Base-by-base conservation (phyloP, 768 basidiomycete genomes). In the Boletellus emodensis region DNA sequence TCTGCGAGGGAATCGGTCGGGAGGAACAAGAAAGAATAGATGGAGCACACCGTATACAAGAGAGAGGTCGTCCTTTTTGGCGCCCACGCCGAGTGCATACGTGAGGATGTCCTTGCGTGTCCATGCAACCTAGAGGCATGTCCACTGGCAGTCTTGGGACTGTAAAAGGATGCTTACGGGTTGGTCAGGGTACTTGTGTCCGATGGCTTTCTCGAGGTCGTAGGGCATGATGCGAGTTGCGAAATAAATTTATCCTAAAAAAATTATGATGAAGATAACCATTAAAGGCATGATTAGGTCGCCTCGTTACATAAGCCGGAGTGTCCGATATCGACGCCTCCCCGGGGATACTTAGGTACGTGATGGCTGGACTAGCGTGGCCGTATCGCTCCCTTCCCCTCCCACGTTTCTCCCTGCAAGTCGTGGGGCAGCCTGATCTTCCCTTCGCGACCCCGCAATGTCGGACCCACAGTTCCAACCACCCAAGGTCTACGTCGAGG, bases 71-170 rank as follows among this genome's bases (percentile, higher is more conserved):
- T 86, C 76, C 36, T 75, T 75, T 68, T 89, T 90, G 14, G 89
- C 89, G 13, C 91, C 92, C 34, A 94, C 84, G 13, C 88, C 89
- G 22, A 83, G 72, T 12, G 88, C 86, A 56, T 92, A 94, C 2
- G 81, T 78, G 52, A 94, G 70, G 15, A 92, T 71, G 68, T 94
- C 91, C 44, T 90, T 81, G 69, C 84, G 83, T 63, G 87, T 90
- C 91, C 91, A 94, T 1, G 79, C 68, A 22, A 90, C 90, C 88
- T 91, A 40, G 3, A 24, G 15, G 18, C 28, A 22, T 12, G 17
- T 18, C 47, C 4, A 42, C 17, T 9, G 47, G 18, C 30, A 22
- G 18, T 7, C 22, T 15, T 30, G n/a, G 37, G 33, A 48, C 4
- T 40, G 33, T 34, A 40, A 10, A 4, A 11, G 34, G 8, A 35